Conservation (phyloP, 768 basidiomycete species). For the Lactifluus rugatus region DNA sequence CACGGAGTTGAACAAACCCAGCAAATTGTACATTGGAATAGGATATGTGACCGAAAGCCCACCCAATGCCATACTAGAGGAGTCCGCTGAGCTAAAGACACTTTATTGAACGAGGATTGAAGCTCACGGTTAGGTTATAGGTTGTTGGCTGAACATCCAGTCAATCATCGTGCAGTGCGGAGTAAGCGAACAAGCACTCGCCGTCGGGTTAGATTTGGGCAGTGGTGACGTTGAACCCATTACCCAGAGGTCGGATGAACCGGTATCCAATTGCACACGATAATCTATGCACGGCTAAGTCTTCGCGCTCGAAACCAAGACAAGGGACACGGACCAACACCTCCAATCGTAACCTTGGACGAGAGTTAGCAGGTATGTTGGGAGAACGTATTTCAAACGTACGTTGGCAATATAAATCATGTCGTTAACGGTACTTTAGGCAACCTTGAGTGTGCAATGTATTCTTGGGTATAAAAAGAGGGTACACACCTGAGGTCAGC, state of each 20-base stretch:
- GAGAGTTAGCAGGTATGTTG: neutral
- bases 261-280: slow-evolving; percentile 73
- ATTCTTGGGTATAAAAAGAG: neutral
- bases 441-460: neutral
- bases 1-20: slow-evolving; percentile 36
- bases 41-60: slow-evolving; percentile 57
- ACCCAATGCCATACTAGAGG: slow-evolving; percentile 69
- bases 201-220: slow-evolving; percentile 41
- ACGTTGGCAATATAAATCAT: slow-evolving; percentile 74
- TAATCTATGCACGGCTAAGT: slow-evolving; percentile 37
- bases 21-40: slow-evolving; percentile 60
- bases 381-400: slow-evolving; percentile 24
- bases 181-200: slow-evolving; percentile 24
- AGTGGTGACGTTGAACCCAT: slow-evolving; percentile 38
- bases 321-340: slow-evolving; percentile 35
- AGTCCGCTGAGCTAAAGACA: neutral
- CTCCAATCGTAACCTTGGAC: slow-evolving; percentile 56
- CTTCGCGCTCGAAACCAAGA: neutral
- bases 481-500: slow-evolving; percentile 35
- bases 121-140: slow-evolving; percentile 20
- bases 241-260: slow-evolving; percentile 78
- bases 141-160: slow-evolving; percentile 19
- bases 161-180: slow-evolving; percentile 11
- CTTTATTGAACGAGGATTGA: neutral
- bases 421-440: slow-evolving; percentile 57